Percentiles rank a stretch among this genome's conserved stretches.
Conservation (phyloP, 2,329 filamentous ascomycete species). For the Lecanoromycetidae sp. region DNA sequence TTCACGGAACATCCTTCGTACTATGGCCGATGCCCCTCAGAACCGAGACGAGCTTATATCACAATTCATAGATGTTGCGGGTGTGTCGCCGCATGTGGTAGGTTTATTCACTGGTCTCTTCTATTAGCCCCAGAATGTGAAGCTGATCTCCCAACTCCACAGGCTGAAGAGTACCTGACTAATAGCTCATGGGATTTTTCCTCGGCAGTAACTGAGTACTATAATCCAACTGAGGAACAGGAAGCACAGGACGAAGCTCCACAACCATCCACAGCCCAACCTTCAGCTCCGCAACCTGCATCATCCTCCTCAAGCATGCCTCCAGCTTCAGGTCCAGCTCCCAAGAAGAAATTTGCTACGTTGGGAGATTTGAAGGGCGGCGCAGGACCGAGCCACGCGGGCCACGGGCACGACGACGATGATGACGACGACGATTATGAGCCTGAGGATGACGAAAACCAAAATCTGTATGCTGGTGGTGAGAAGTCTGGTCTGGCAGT, state of each 20-base stretch:
- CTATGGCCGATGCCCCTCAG: slow-evolving; percentile 23
- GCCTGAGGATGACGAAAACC: slow-evolving; percentile 41
- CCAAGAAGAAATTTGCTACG: slow-evolving; percentile 37
- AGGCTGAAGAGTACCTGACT: slow-evolving; percentile 58
- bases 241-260: slow-evolving; percentile 26
- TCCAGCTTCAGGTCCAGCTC: slow-evolving; percentile 24
- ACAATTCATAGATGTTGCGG: slow-evolving; percentile 10
- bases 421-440: slow-evolving; percentile 36
- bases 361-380: slow-evolving; percentile 30
- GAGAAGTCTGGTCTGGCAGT: slow-evolving; percentile 58
- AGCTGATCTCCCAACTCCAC: neutral
- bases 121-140: neutral
- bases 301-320: slow-evolving; percentile 23
- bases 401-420: slow-evolving; percentile 27
- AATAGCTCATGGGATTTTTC: slow-evolving; percentile 55
- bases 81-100: slow-evolving; percentile 12
- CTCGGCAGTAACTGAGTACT: slow-evolving; percentile 51
- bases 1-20: slow-evolving; percentile 20
- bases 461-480: slow-evolving; percentile 52
- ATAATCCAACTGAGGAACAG: slow-evolving; percentile 43
- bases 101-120: neutral
- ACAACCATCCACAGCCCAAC: slow-evolving; percentile 19
- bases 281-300: slow-evolving; percentile 17
- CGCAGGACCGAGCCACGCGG: slow-evolving; percentile 23
- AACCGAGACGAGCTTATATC: slow-evolving; percentile 33